phyloP scores from a whole-genome alignment of 768 basidiomycete species.

The Imleria badia region DNA sequence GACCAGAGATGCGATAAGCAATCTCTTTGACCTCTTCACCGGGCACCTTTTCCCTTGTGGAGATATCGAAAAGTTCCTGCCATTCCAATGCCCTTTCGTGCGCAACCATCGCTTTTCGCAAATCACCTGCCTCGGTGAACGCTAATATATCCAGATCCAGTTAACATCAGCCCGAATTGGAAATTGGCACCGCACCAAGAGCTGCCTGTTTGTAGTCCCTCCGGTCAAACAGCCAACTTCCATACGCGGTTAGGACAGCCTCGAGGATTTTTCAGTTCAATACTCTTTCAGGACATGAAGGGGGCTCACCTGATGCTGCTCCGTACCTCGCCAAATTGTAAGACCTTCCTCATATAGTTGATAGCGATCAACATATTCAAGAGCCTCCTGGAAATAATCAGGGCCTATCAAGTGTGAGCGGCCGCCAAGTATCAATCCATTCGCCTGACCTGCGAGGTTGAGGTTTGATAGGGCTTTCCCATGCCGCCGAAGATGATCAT shows the following conservation, averaged over 20 bases:
- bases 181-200: conserved; percentile 49
- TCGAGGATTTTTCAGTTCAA: conserved; percentile 30
- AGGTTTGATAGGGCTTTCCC: conserved; percentile 75
- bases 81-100: conserved; percentile 87
- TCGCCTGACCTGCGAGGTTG: conserved; percentile 59
- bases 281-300: neutral
- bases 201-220: conserved; percentile 85
- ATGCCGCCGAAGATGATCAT: conserved; percentile 83
- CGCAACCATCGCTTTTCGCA: conserved; percentile 77
- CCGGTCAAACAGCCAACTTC: conserved; percentile 83
- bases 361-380: conserved; percentile 77
- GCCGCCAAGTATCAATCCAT: neutral
- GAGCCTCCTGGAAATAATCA: conserved; percentile 74
- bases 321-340: conserved; percentile 66
- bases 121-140: conserved; percentile 65
- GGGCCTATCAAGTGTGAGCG: conserved; percentile 44
- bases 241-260: conserved; percentile 73
- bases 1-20: conserved; percentile 81
- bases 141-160: conserved; percentile 41
- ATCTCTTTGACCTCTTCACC: conserved; percentile 60
- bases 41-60: conserved; percentile 47
- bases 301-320: conserved; percentile 56
- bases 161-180: neutral
- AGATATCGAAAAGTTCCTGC: conserved; percentile 89
- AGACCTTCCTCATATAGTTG: conserved; percentile 74